These are phyloP conservation scores for Tremella mesenterica DNA, from an alignment of 768 basidiomycete species.

Conservation along the genomic window DNA sequence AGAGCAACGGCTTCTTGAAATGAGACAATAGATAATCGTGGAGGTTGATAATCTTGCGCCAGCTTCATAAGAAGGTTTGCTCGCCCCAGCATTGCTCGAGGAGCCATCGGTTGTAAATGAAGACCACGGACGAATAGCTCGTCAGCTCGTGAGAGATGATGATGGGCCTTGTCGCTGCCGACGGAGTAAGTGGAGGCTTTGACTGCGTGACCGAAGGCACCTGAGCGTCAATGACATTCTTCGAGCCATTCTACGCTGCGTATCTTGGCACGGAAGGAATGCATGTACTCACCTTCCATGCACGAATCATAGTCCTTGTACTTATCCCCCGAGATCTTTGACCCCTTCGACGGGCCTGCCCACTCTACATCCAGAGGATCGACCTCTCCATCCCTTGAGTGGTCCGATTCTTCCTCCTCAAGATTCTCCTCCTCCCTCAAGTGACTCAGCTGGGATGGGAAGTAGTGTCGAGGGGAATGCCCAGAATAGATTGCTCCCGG, in stretches of 20 bases:
- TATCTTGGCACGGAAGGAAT: background rate
- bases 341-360: background rate
- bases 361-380: background rate
- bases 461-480: no score
- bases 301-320: conserved; percentile 32
- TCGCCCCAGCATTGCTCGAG: conserved; percentile 33
- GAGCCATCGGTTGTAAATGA: conserved; percentile 17
- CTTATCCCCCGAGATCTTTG: background rate
- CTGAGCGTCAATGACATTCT: conserved; percentile 11
- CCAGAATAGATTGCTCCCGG: no score
- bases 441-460: no score
- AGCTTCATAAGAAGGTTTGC: conserved; percentile 32
- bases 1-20: conserved; percentile 24
- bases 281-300: conserved; percentile 36
- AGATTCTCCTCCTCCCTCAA: no score
- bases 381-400: background rate
- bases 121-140: conserved; percentile 36
- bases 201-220: conserved; percentile 35
- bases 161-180: conserved; percentile 40
- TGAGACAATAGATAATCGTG: conserved; percentile 21
- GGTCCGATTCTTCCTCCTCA: background rate
- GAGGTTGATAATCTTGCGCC: conserved; percentile 35
- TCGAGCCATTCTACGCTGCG: background rate
- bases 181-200: conserved; percentile 35
- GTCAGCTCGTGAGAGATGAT: conserved; percentile 38